phyloP scores from a whole-genome alignment of 441 rosid species.

The Pelargonium myrrhifolium region DNA sequence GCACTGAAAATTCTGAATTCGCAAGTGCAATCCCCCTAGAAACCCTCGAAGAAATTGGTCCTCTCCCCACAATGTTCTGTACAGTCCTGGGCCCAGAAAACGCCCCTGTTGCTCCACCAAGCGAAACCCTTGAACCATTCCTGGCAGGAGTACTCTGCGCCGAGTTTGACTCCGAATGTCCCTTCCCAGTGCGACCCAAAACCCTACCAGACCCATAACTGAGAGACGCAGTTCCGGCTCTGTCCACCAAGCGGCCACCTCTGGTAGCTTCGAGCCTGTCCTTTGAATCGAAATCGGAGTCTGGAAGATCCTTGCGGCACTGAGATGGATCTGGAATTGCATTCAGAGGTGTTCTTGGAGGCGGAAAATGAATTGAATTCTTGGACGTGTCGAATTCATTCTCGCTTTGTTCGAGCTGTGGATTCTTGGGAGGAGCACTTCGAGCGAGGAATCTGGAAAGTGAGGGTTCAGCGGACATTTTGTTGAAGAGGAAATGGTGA shows the following conservation, averaged over 20 bases:
- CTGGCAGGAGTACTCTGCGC: constrained; percentile 72
- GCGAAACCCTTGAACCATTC: constrained; percentile 48
- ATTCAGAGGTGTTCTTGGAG: constrained; percentile 67
- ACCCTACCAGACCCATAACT: constrained; percentile 40
- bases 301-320: constrained; percentile 28
- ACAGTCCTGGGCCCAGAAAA: constrained; percentile 30
- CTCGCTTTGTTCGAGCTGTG: constrained; percentile 48
- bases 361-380: constrained; percentile 42
- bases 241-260: constrained; percentile 26
- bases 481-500: constrained; percentile 18
- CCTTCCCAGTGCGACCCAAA: constrained; percentile 39
- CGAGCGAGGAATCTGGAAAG: constrained; percentile 27
- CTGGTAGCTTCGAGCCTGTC: constrained; percentile 31
- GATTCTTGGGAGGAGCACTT: constrained; percentile 28
- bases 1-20: constrained; percentile 28
- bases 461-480: constrained; percentile 32
- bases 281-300: constrained; percentile 31
- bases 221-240: constrained; percentile 14
- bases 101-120: constrained; percentile 33
- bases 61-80: constrained; percentile 40
- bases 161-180: constrained; percentile 59
- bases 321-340: constrained; percentile 78
- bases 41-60: constrained; percentile 39
- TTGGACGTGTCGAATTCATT: constrained; percentile 44
- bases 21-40: constrained; percentile 39